phyloP scores from a whole-genome alignment of 306 rosid genomes.

The Citrullus amarus region DNA sequence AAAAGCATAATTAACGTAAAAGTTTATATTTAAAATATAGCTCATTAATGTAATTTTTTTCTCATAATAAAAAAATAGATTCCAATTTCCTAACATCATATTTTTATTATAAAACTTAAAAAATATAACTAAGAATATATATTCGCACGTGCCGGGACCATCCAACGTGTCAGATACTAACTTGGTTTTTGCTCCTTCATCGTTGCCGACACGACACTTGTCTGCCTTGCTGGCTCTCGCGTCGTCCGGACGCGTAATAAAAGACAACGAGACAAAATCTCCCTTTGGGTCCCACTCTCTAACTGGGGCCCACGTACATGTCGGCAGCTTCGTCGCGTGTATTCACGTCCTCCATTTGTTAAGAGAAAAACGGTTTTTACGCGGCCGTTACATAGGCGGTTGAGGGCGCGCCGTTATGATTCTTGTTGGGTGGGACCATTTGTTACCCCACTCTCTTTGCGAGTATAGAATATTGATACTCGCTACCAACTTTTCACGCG shows the following conservation, averaged over 20 bases:
- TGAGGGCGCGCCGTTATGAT: neutral
- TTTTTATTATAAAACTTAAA: too few relatives aligned
- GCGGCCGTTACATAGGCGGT: neutral
- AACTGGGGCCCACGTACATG: neutral
- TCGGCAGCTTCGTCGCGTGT: neutral
- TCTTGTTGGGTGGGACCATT: neutral
- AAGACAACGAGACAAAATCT: neutral
- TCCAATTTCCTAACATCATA: too few relatives aligned
- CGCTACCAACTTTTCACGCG: neutral
- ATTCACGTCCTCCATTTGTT: neutral
- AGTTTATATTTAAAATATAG: too few relatives aligned
- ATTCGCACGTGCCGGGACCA: neutral
- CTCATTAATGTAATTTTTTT: too few relatives aligned
- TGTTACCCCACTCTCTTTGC: neutral
- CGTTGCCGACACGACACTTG: conserved; percentile 2
- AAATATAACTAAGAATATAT: too few relatives aligned
- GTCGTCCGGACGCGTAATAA: neutral
- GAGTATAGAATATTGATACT: neutral
- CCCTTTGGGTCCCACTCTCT: neutral
- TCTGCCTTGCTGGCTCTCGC: neutral
- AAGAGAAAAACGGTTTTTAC: neutral
- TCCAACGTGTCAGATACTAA: neutral
- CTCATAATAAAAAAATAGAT: too few relatives aligned
- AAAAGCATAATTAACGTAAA: too few relatives aligned
- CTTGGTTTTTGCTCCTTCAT: neutral